These are phyloP conservation scores for Metschnikowia continentalis DNA, from an alignment of 805 yeast genomes.

Conservation along the genomic window DNA sequence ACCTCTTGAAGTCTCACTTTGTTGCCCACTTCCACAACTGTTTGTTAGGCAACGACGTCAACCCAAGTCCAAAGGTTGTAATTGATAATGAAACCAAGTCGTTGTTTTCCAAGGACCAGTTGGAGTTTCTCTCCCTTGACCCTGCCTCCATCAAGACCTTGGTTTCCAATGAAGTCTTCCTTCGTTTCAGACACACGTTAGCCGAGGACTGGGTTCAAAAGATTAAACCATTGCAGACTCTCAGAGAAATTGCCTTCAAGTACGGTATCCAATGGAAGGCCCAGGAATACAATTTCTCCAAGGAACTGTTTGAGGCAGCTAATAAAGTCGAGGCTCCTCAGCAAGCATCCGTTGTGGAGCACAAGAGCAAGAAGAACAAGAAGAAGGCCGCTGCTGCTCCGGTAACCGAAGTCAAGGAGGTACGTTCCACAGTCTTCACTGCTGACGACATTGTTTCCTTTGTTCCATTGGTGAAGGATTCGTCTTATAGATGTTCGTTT, in stretches of 20 bases:
- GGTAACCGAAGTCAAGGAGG: conserved; percentile 5
- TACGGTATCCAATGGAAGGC: conserved; percentile 84
- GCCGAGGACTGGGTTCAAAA: conserved; percentile 45
- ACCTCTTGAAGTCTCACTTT: conserved; percentile 52
- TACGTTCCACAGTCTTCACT: conserved; percentile 42
- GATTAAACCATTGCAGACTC: conserved; percentile 41
- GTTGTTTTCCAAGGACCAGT: conserved; percentile 40
- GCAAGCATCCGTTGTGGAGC: conserved; percentile 9
- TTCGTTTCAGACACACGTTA: conserved; percentile 62
- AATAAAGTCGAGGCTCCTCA: conserved; percentile 23
- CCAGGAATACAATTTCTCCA: conserved; percentile 46
- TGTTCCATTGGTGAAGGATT: conserved; percentile 71
- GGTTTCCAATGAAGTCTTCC: conserved; percentile 49
- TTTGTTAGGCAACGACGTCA: conserved; percentile 52
- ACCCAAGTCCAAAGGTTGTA: conserved; percentile 34
- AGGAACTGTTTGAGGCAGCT: conserved; percentile 33
- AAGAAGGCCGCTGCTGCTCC: conserved; percentile 13
- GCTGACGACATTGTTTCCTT: conserved; percentile 63
- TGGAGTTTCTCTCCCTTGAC: conserved; percentile 44
- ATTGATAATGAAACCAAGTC: conserved; percentile 38
- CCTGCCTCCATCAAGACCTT: conserved; percentile 41
- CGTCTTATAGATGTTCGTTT: conserved; percentile 59
- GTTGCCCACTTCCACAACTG: conserved; percentile 71
- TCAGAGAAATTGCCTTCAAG: conserved; percentile 70
- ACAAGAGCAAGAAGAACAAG: conserved; percentile 32